Conservation (phyloP, 805 yeast species). For the Candida tallmaniae region DNA sequence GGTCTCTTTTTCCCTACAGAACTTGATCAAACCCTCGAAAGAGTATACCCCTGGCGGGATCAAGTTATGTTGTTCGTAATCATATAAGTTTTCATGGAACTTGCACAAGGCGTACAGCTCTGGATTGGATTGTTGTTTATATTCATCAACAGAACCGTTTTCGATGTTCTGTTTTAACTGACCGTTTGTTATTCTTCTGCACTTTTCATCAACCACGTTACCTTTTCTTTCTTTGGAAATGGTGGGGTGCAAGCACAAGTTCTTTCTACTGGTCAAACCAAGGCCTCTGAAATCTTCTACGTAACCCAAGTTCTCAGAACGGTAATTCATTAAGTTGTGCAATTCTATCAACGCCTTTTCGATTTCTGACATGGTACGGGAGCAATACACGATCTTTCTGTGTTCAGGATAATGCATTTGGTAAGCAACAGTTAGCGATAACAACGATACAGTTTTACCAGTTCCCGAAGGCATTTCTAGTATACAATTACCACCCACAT, state of each 20-base stretch:
- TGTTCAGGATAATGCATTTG: constrained; percentile 95
- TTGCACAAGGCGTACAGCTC: constrained; percentile 55
- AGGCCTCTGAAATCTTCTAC: constrained; percentile 90
- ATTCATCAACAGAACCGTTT: constrained; percentile 44
- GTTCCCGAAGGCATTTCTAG: constrained; percentile 99
- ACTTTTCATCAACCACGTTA: constrained; percentile 88
- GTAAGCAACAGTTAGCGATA: constrained; percentile 90
- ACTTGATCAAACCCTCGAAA: constrained; percentile 74
- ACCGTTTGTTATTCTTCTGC: constrained; percentile 93
- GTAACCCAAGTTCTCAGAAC: constrained; percentile 78
- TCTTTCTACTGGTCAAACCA: constrained; percentile 92
- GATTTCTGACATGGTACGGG: constrained; percentile 99
- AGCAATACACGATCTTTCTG: constrained; percentile 90
- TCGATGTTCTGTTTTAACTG: constrained; percentile 66
- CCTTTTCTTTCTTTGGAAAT: constrained; percentile 90
- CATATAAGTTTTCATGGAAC: constrained; percentile 85
- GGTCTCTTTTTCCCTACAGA: constrained; percentile 73
- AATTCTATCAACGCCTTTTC: constrained; percentile 95
- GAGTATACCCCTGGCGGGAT: constrained; percentile 94
- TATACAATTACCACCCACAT: constrained; percentile 95
- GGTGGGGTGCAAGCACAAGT: constrained; percentile 84
- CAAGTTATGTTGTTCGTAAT: constrained; percentile 80
- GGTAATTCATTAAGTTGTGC: constrained; percentile 79
- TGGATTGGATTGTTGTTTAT: constrained; percentile 43
- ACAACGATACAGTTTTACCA: constrained; percentile 90